A percentile compares a stretch with the other conserved stretches of the same genome.
Evolutionary conservation across 2,329 filamentous ascomycete species (phyloP).

Genomic region (Colletotrichum costaricense): DNA sequence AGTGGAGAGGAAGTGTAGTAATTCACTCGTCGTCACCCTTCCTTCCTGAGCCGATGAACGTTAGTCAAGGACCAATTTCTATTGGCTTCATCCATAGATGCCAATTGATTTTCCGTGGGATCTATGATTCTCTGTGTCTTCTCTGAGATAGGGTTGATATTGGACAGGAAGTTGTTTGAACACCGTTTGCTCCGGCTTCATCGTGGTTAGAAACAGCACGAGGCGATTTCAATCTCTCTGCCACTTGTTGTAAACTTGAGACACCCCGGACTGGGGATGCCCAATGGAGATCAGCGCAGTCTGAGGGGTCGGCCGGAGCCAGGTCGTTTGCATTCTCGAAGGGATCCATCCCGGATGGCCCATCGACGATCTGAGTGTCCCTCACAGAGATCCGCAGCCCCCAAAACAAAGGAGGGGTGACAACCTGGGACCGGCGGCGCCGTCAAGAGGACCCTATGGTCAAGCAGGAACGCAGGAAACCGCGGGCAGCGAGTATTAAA

Average conservation of each 20-base stretch:
- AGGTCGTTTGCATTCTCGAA: constrained; percentile 32
- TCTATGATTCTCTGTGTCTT: neutral
- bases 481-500: neutral
- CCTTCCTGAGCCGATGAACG: neutral
- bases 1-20: neutral
- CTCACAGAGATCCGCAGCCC: constrained; percentile 16
- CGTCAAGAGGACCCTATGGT: neutral
- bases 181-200: neutral
- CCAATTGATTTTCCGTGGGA: neutral
- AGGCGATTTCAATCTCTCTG: constrained; percentile 6
- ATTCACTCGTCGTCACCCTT: neutral
- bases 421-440: neutral
- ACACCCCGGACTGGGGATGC: constrained; percentile 23
- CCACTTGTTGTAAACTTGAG: constrained; percentile 9
- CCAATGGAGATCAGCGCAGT: constrained; percentile 26
- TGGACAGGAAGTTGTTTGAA: neutral
- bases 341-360: constrained; percentile 10
- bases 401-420: neutral
- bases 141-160: neutral
- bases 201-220: neutral
- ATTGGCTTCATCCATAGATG: neutral
- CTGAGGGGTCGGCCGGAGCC: constrained; percentile 7
- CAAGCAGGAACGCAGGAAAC: neutral
- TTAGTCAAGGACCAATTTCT: neutral
- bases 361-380: constrained; percentile 27